Evolutionary conservation across 2,329 filamentous ascomycete species (phyloP), one percentile per base, ranked within the genome.

Genomic region (Aspergillus sp.): DNA sequence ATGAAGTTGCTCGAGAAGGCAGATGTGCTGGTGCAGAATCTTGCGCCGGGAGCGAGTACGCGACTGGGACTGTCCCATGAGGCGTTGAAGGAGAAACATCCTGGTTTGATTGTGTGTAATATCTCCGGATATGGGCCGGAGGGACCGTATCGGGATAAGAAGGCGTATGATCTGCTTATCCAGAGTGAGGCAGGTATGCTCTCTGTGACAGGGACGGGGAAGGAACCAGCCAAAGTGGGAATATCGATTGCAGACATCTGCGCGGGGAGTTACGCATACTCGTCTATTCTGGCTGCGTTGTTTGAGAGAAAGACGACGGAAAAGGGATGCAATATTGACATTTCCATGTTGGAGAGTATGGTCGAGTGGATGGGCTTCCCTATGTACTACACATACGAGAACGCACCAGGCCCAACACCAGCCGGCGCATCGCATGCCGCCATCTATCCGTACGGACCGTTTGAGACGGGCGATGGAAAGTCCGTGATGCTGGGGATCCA

Each of bases 341-440:
- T 81, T 11, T 77, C 74, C 2, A 81, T 81, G 77, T 62, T 81
- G 6, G 77, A 81, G 53, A 70, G 71, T 38, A 77, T 80, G 75
- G 66, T 72, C 0, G 77, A 81, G 52, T 81, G 78, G 77, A 81
- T 80, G 77, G 64, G 64, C 0, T 81, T 79, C 38, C 77, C 76
- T 0, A 56, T 78, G 51, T 77, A 80, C 51, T 81, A 80, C 46
- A 62, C 75, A 0, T 75, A 68, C 47, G 59, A 76, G 2, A 70
- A 67, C 3, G 69, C 72, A 3, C 48, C 68, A 0, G 62, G 67
- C 0, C 75, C 75, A 0, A 58, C 59, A 2, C 66, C 73, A 2
- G 69, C 69, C 0, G 77, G 77, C 1, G 76, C 77, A 0, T 71
- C 74, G 1, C 77, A 81, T 47, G 75, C 76, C 0, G 63, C 72